Conservation (phyloP, 495 filamentous ascomycete genomes). For the Penicillium psychrofluorescens region DNA sequence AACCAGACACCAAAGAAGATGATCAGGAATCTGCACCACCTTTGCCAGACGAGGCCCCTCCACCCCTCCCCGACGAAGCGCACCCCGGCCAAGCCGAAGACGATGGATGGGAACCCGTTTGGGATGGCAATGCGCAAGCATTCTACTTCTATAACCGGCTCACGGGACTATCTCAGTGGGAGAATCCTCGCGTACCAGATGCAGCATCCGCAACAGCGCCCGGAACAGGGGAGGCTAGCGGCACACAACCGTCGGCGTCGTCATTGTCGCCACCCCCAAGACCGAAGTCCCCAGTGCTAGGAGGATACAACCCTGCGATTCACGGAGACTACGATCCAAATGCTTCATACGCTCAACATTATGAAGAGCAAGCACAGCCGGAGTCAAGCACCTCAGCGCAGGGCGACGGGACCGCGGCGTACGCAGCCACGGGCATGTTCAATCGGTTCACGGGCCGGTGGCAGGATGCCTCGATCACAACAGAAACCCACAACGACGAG, state of each 20-base stretch:
- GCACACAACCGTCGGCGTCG: neutral
- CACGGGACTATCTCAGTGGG: conserved; percentile 71
- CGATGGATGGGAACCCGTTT: conserved; percentile 85
- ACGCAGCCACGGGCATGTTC: conserved; percentile 67
- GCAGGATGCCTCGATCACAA: conserved; percentile 54
- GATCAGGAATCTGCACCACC: conserved; percentile 33
- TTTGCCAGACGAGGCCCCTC: conserved; percentile 42
- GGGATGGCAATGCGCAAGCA: conserved; percentile 61
- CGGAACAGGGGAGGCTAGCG: conserved; percentile 14
- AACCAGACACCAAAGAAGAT: conserved; percentile 8
- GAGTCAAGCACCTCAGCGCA: conserved; percentile 13
- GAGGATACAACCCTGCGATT: conserved; percentile 90
- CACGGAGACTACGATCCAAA: conserved; percentile 94
- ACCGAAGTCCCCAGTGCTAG: conserved; percentile 30
- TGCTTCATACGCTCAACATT: conserved; percentile 74
- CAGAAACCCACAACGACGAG: conserved; percentile 80
- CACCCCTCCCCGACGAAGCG: conserved; percentile 46
- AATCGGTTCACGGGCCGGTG: conserved; percentile 90
- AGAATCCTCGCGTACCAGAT: conserved; percentile 74
- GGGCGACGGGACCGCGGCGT: conserved; percentile 35
- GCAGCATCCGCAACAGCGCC: conserved; percentile 15
- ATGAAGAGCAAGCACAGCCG: conserved; percentile 24
- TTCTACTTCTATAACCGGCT: conserved; percentile 91
- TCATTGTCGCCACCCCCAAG: neutral
- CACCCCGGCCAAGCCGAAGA: conserved; percentile 48